A percentile compares a stretch with the other conserved stretches of the same genome.
phyloP scores from a whole-genome alignment of 257 asterid species.

The Nemophila menziesii region DNA sequence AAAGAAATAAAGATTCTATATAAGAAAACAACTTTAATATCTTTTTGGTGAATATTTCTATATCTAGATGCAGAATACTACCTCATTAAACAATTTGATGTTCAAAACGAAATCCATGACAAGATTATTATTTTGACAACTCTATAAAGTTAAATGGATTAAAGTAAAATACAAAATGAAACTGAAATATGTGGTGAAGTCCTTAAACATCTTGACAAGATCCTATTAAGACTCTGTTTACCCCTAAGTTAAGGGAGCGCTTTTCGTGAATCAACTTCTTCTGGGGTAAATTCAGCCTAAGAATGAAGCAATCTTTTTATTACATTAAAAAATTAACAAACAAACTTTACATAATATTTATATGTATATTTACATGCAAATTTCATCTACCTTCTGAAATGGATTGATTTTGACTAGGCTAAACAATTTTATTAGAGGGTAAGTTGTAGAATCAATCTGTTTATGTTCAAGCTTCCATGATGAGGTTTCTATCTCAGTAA shows the following conservation, averaged over 20 bases:
- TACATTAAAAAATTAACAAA: too few species aligned
- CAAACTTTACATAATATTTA: too few species aligned
- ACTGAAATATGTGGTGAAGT: too few species aligned
- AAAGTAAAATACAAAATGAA: too few species aligned
- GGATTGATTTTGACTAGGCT: constrained; percentile 47
- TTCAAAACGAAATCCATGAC: too few species aligned
- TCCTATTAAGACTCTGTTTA: too few species aligned
- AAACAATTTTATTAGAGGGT: constrained; percentile 62
- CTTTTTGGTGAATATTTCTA: background rate
- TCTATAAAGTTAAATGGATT: too few species aligned
- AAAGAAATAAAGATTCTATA: background rate
- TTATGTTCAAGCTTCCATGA: constrained; percentile 75
- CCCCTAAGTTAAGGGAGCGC: constrained; percentile 43
- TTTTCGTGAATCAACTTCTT: constrained; percentile 62
- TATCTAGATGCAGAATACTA: too few species aligned
- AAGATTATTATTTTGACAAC: too few species aligned
- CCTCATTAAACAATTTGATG: too few species aligned
- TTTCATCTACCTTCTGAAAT: constrained; percentile 53
- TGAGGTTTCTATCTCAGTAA: constrained; percentile 35
- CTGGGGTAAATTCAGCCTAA: constrained; percentile 91
- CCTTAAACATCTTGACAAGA: too few species aligned
- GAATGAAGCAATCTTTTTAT: constrained; percentile 1
- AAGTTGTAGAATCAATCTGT: constrained; percentile 44
- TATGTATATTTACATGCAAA: too few species aligned
- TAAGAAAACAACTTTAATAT: background rate